These are phyloP conservation scores for Canavalia gladiata DNA, from an alignment of 306 rosid genomes.

Conservation along the genomic window DNA sequence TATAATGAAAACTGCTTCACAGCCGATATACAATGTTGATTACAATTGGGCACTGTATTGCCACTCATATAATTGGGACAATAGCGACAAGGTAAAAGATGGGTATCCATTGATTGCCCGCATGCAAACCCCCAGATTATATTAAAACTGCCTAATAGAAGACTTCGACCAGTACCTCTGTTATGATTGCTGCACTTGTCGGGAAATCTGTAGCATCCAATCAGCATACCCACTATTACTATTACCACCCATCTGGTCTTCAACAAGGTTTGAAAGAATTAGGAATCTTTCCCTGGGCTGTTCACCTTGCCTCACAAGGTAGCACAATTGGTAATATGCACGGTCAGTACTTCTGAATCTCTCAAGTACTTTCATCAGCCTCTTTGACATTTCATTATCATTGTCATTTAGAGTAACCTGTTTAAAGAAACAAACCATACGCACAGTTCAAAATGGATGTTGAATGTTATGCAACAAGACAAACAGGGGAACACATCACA, in stretches of 20 bases:
- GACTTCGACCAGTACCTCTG: slow-evolving; percentile 56
- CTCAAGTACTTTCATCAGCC: slow-evolving; percentile 68
- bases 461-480: slow-evolving; percentile 14
- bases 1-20: neutral
- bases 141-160: neutral
- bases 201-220: slow-evolving; percentile 88
- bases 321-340: slow-evolving; percentile 71
- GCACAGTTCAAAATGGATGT: slow-evolving; percentile 9
- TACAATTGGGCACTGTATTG: neutral
- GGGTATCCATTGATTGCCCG: neutral
- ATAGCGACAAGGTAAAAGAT: neutral
- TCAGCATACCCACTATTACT: slow-evolving; percentile 81
- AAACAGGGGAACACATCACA: slow-evolving; percentile 24
- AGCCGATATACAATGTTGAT: neutral
- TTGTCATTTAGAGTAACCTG: slow-evolving; percentile 72
- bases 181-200: slow-evolving; percentile 90
- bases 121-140: neutral
- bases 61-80: neutral
- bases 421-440: slow-evolving; percentile 43
- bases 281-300: slow-evolving; percentile 95
- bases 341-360: slow-evolving; percentile 73
- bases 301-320: slow-evolving; percentile 98
- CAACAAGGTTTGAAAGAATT: slow-evolving; percentile 84
- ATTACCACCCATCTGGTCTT: slow-evolving; percentile 88
- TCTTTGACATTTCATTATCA: slow-evolving; percentile 87